Percentiles rank a stretch among this genome's conserved stretches.
These are phyloP conservation scores for Moricandia moricandioides DNA, from an alignment of 345 rosid genomes.

Conservation along the genomic window DNA sequence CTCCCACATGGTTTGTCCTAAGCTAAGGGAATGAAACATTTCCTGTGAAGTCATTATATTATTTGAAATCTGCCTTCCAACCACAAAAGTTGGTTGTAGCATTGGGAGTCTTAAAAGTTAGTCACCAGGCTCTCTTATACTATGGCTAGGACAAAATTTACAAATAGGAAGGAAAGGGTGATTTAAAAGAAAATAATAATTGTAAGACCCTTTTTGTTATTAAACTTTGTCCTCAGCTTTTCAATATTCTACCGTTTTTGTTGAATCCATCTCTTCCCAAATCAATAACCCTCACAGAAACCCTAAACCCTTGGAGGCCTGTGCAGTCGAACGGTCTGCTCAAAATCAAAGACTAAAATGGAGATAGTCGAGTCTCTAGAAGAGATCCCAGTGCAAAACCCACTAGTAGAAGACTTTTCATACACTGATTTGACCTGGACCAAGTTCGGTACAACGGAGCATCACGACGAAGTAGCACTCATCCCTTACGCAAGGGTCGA, in stretches of 20 bases:
- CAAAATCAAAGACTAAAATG: slow-evolving; percentile 30
- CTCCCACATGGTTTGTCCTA: too few relatives aligned
- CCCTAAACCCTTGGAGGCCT: slow-evolving; percentile 6
- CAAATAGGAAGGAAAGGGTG: neutral
- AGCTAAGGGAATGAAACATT: too few relatives aligned
- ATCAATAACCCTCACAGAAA: slow-evolving; percentile 10
- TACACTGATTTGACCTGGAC: slow-evolving; percentile 74
- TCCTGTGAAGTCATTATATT: too few relatives aligned
- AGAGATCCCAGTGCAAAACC: slow-evolving; percentile 69
- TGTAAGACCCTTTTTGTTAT: neutral
- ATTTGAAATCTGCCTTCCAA: too few relatives aligned
- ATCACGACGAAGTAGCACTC: slow-evolving; percentile 70
- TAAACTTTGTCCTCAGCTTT: neutral
- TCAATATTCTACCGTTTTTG: neutral
- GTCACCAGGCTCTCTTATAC: too few relatives aligned
- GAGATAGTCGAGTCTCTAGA: slow-evolving; percentile 54
- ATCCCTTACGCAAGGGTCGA: slow-evolving; percentile 71
- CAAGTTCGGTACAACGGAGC: slow-evolving; percentile 74
- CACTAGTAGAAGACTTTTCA: slow-evolving; percentile 67
- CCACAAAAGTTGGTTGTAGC: too few relatives aligned
- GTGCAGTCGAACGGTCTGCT: slow-evolving; percentile 19
- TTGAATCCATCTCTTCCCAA: slow-evolving; percentile 23
- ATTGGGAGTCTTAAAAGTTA: too few relatives aligned
- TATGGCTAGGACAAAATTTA: neutral
- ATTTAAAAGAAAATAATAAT: neutral